Conservation (phyloP, 345 rosid genomes). For the Hirschfeldia incana region DNA sequence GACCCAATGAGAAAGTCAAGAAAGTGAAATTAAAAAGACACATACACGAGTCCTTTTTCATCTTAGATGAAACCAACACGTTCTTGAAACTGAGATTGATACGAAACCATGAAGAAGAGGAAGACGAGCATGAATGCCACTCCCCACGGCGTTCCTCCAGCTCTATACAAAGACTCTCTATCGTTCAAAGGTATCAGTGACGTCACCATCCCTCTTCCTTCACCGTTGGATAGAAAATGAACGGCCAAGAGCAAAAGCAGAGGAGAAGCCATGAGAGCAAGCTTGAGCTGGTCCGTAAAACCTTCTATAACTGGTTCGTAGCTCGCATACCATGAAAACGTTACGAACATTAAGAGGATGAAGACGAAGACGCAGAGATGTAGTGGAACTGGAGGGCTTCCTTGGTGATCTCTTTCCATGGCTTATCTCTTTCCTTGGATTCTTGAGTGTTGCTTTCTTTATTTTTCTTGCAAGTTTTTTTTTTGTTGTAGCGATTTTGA, state of each 20-base stretch:
- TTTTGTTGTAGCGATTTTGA: background rate
- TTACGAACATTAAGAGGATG: constrained; percentile 45
- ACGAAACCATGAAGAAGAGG: constrained; percentile 56
- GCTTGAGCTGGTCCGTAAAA: constrained; percentile 50
- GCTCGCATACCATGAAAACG: constrained; percentile 54
- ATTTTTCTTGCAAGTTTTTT: background rate
- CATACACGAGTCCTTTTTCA: constrained; percentile 9
- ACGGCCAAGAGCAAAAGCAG: constrained; percentile 47
- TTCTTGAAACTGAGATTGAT: constrained; percentile 58
- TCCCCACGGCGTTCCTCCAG: constrained; percentile 65
- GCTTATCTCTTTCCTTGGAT: background rate
- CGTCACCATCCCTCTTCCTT: constrained; percentile 33
- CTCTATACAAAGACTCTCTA: constrained; percentile 49
- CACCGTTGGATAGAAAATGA: constrained; percentile 48
- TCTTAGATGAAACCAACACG: constrained; percentile 55
- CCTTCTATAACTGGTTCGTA: constrained; percentile 54
- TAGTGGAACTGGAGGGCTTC: constrained; percentile 42
- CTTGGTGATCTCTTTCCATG: constrained; percentile 41
- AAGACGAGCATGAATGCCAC: constrained; percentile 53
- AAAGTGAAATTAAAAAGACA: background rate
- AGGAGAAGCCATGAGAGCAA: constrained; percentile 48
- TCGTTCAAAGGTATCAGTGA: constrained; percentile 42
- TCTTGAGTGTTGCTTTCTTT: constrained; percentile 5
- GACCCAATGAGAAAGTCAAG: constrained; percentile 12
- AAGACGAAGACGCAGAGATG: constrained; percentile 55